These are phyloP conservation scores for Boletellus ananiceps DNA, from an alignment of 768 basidiomycete genomes.

Conservation along the genomic window DNA sequence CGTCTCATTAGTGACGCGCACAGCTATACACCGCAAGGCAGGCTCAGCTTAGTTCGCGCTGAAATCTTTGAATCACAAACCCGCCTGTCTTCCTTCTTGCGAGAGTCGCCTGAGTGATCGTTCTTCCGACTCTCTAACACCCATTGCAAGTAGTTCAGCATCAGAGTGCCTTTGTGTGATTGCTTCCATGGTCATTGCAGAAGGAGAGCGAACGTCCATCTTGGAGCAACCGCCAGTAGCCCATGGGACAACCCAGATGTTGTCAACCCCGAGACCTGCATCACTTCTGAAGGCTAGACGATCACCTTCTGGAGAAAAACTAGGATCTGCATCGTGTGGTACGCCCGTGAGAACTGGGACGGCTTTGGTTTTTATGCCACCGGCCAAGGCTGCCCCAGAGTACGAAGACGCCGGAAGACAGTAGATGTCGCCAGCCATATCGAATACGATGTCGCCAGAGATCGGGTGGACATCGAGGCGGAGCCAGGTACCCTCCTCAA, in stretches of 20 bases:
- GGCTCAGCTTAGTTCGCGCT: slow-evolving; percentile 2
- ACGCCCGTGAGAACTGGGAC: slow-evolving; percentile 58
- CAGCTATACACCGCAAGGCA: slow-evolving; percentile 25
- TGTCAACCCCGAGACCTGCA: slow-evolving; percentile 67
- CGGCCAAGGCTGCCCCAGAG: slow-evolving; percentile 24
- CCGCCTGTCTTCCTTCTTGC: slow-evolving; percentile 55
- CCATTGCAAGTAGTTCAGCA: slow-evolving; percentile 43
- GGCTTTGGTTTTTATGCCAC: slow-evolving; percentile 37
- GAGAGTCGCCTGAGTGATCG: slow-evolving; percentile 46
- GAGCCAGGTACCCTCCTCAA: slow-evolving; percentile 72
- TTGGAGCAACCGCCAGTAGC: slow-evolving; percentile 47
- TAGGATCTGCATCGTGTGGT: slow-evolving; percentile 68
- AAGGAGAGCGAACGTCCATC: slow-evolving; percentile 47
- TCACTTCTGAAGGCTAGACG: slow-evolving; percentile 67
- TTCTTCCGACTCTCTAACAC: slow-evolving; percentile 47
- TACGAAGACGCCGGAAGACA: slow-evolving; percentile 52
- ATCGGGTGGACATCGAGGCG: slow-evolving; percentile 68
- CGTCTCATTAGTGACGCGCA: slow-evolving; percentile 66
- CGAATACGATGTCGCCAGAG: slow-evolving; percentile 68
- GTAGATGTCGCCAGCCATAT: slow-evolving; percentile 72
- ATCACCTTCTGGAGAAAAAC: slow-evolving; percentile 65
- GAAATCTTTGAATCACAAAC: slow-evolving; percentile 15
- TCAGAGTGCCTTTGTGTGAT: slow-evolving; percentile 38
- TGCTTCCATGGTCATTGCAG: slow-evolving; percentile 33
- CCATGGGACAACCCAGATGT: slow-evolving; percentile 71